phyloP scores from a whole-genome alignment of 164 flowering plant genomes.

The Umbilicus rupestris region DNA sequence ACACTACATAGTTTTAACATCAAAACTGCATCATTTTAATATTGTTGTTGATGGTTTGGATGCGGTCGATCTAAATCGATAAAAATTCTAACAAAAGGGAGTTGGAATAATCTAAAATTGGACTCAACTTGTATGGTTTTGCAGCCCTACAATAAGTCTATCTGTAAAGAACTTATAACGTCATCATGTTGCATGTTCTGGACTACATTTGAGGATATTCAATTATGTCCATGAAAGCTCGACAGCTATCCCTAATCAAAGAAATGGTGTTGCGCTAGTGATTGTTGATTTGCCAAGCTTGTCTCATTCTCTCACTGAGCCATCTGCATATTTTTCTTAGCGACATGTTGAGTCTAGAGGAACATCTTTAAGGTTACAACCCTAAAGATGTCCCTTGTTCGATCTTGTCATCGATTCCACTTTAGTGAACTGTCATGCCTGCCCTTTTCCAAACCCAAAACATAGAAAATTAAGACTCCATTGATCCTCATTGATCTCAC shows the following conservation, averaged over 20 bases:
- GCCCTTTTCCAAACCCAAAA: neutral
- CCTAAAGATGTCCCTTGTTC: neutral
- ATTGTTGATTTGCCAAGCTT: neutral
- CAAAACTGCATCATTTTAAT: no score
- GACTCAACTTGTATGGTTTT: neutral
- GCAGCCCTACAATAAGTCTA: neutral
- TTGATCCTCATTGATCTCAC: no score
- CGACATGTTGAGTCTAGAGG: neutral
- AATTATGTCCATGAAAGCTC: neutral
- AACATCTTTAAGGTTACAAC: no score
- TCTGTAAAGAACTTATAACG: constrained; percentile 2
- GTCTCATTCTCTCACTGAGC: no score
- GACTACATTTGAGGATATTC: no score
- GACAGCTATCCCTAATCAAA: neutral
- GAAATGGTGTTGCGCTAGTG: neutral
- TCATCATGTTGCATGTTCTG: neutral
- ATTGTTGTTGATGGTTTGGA: no score
- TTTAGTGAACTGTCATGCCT: constrained; percentile 6
- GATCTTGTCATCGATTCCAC: neutral
- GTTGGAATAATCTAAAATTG: neutral
- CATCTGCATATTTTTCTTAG: no score
- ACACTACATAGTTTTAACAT: no score
- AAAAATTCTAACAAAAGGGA: no score
- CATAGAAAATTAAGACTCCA: neutral
- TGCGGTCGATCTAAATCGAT: no score